Conservation (phyloP, 768 basidiomycete species). For the Lactarius evosmus region DNA sequence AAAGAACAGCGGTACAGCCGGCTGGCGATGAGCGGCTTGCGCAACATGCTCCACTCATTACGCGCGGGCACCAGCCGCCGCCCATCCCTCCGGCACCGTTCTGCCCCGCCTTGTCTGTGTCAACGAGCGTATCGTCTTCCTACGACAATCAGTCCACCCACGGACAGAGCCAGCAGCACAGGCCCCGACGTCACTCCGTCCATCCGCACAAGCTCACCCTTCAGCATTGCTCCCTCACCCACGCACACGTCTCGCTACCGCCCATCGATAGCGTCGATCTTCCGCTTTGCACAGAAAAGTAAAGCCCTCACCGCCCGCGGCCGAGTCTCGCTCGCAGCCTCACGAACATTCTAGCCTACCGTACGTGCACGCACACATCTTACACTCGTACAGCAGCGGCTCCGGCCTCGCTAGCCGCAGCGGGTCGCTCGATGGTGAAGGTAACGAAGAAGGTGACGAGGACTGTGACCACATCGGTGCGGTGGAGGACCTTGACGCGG, state of each 20-base stretch:
- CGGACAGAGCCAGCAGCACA: conserved; percentile 31
- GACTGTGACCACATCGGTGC: conserved; percentile 84
- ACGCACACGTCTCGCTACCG: conserved; percentile 64
- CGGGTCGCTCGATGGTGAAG: conserved; percentile 45
- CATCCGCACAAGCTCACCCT: conserved; percentile 45
- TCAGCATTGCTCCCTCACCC: conserved; percentile 40
- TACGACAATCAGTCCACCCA: conserved; percentile 32
- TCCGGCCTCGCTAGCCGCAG: conserved; percentile 32
- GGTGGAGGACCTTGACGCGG: conserved; percentile 55
- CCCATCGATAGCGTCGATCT: conserved; percentile 79
- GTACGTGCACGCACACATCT: neutral
- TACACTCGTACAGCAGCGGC: conserved; percentile 26
- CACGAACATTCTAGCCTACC: conserved; percentile 5
- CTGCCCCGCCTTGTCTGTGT: conserved; percentile 43
- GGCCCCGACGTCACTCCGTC: conserved; percentile 51
- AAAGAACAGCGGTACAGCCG: conserved; percentile 51
- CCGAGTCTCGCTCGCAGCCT: neutral
- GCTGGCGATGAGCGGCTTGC: conserved; percentile 65
- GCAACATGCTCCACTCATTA: conserved; percentile 74
- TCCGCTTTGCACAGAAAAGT: conserved; percentile 60
- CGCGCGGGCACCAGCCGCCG: conserved; percentile 43
- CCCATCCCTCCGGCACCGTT: conserved; percentile 30
- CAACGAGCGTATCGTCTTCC: conserved; percentile 58
- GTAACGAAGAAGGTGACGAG: conserved; percentile 77
- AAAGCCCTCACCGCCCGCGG: conserved; percentile 35